These are phyloP conservation scores for Zarea fungicola DNA, from an alignment of 2,329 filamentous ascomycete genomes.

Conservation along the genomic window DNA sequence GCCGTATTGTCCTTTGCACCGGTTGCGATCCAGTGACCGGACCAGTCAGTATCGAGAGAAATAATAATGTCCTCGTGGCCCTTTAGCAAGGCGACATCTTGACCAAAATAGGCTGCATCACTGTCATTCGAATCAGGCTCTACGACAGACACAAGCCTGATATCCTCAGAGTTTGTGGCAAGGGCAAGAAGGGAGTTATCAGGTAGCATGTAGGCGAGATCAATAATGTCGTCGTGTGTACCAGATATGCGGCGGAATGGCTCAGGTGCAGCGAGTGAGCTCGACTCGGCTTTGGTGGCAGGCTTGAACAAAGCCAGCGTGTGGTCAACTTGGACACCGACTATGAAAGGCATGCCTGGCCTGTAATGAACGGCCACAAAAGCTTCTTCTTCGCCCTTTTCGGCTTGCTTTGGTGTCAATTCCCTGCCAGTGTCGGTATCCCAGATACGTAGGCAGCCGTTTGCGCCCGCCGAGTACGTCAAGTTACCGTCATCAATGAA, in stretches of 20 bases:
- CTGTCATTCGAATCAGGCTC: conserved; percentile 27
- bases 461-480: conserved; percentile 80
- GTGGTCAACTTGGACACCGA: conserved; percentile 85
- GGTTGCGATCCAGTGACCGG: conserved; percentile 92
- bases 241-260: conserved; percentile 80
- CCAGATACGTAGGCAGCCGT: conserved; percentile 80
- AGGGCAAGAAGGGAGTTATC: conserved; percentile 79
- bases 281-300: conserved; percentile 34
- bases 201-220: conserved; percentile 78
- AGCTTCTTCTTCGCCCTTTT: conserved; percentile 55
- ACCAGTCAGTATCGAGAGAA: conserved; percentile 91
- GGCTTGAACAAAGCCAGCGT: conserved; percentile 69
- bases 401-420: conserved; percentile 66
- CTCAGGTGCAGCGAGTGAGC: conserved; percentile 34
- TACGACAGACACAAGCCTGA: conserved; percentile 74
- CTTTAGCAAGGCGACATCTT: conserved; percentile 78
- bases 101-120: conserved; percentile 67
- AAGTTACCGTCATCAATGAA: conserved; percentile 68
- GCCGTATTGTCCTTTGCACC: conserved; percentile 97
- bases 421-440: conserved; percentile 71
- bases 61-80: conserved; percentile 96
- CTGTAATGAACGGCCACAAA: conserved; percentile 70
- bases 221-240: conserved; percentile 96
- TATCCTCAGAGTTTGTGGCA: conserved; percentile 91
- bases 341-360: conserved; percentile 59